A percentile compares a stretch with the other conserved stretches of the same genome.
Evolutionary conservation across 176 grass and related monocot genomes (phyloP).

Genomic region (Aegilops bicornis): DNA sequence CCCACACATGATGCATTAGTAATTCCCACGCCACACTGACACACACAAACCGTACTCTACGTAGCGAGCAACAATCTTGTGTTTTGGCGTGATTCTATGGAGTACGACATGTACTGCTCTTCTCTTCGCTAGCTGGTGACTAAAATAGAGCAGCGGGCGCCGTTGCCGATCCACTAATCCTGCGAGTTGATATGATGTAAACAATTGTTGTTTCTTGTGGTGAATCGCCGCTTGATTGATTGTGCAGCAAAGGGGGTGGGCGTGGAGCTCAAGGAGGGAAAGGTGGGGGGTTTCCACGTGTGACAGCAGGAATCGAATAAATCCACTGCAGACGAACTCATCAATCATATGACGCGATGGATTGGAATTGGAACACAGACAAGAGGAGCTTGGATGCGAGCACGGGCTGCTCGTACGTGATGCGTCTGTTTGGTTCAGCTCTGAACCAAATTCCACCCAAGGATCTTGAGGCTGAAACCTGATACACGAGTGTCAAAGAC

Average conservation of each 20-base stretch:
- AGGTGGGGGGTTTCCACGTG: slow-evolving; percentile 41
- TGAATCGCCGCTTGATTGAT: slow-evolving; percentile 4
- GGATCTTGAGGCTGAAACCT: not conserved
- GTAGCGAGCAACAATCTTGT: not conserved
- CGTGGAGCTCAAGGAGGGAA: slow-evolving; percentile 40
- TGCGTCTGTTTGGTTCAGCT: not conserved
- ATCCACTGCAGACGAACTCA: not conserved
- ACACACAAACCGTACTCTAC: not conserved
- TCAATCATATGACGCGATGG: slow-evolving; percentile 21
- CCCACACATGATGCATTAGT: not conserved
- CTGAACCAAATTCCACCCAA: not conserved
- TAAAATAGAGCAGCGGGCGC: slow-evolving; percentile 10
- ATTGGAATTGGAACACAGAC: not conserved
- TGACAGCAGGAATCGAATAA: slow-evolving; percentile 6
- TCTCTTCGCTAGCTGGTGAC: slow-evolving; percentile 1
- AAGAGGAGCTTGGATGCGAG: not conserved
- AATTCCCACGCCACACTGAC: not conserved
- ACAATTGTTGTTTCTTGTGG: not conserved
- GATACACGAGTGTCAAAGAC: too few relatives aligned
- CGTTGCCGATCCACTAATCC: slow-evolving; percentile 37
- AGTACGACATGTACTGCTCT: not conserved
- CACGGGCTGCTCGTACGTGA: too few relatives aligned
- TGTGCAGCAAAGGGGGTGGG: slow-evolving; percentile 6
- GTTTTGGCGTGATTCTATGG: slow-evolving; percentile 1
- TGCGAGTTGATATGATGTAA: slow-evolving; percentile 9